Percentiles rank a stretch among this genome's conserved stretches.
Evolutionary conservation across 768 basidiomycete species (phyloP).

Genomic region (Multifurca ochricompacta): DNA sequence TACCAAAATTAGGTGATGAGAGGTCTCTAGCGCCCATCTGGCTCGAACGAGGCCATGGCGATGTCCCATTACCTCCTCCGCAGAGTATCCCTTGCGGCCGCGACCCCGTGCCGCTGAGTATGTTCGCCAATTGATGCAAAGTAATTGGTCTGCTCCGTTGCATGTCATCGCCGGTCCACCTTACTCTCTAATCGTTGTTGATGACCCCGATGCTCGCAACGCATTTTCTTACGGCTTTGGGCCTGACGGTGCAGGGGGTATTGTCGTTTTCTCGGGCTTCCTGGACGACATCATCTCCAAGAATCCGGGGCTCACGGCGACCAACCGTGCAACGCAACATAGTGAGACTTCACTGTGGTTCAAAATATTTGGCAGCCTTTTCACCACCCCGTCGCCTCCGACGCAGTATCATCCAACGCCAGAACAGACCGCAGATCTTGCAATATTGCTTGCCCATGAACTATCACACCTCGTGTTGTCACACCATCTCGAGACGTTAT

Average conservation of each 20-base stretch:
- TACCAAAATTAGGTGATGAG: slow-evolving; percentile 61
- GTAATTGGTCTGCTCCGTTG: slow-evolving; percentile 30
- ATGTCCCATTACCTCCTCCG: slow-evolving; percentile 66
- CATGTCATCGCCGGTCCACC: slow-evolving; percentile 72
- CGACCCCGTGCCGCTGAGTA: slow-evolving; percentile 71
- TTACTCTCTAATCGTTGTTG: slow-evolving; percentile 84
- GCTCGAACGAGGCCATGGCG: slow-evolving; percentile 42
- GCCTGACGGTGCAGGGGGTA: slow-evolving; percentile 82
- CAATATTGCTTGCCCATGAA: slow-evolving; percentile 89
- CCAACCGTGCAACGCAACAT: slow-evolving; percentile 14
- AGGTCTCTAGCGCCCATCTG: slow-evolving; percentile 47
- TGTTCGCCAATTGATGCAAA: slow-evolving; percentile 46
- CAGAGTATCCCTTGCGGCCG: slow-evolving; percentile 73
- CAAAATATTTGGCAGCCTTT: slow-evolving; percentile 39
- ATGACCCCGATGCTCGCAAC: slow-evolving; percentile 75
- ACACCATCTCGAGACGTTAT: slow-evolving; percentile 90
- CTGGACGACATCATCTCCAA: slow-evolving; percentile 70
- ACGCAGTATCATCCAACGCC: slow-evolving; percentile 42
- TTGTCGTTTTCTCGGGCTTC: slow-evolving; percentile 93
- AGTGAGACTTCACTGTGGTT: slow-evolving; percentile 38
- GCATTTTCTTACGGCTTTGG: slow-evolving; percentile 97
- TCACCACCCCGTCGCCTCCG: slow-evolving; percentile 29
- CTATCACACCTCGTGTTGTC: slow-evolving; percentile 85
- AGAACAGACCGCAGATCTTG: slow-evolving; percentile 82
- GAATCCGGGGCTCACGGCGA: slow-evolving; percentile 30